phyloP scores from a whole-genome alignment of 2,329 filamentous ascomycete genomes.

The Aspergillus niger region DNA sequence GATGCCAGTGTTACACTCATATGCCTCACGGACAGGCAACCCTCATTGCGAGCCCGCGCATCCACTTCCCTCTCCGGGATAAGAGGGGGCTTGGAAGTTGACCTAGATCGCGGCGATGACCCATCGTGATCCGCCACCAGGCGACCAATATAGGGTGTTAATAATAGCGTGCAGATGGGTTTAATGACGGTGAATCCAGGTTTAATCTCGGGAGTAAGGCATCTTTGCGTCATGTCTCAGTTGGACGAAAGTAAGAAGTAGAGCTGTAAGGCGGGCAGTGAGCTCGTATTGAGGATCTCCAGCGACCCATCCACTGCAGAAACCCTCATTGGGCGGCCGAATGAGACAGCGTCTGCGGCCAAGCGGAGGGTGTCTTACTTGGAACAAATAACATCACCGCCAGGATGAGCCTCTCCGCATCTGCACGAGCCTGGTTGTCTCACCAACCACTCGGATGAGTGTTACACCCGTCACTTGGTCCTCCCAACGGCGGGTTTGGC shows the following conservation, averaged over 20 bases:
- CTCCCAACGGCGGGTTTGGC: not conserved
- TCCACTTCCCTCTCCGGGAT: not conserved
- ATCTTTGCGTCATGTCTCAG: slow-evolving; percentile 11
- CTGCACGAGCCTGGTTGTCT: slow-evolving; percentile 5
- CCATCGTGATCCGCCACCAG: not conserved
- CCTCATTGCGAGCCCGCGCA: not conserved
- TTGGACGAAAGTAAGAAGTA: not conserved
- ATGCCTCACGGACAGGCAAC: not conserved
- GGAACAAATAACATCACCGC: not conserved
- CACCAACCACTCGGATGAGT: not conserved
- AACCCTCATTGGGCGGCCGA: not conserved
- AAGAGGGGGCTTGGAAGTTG: not conserved
- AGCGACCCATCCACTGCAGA: not conserved
- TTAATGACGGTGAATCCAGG: slow-evolving; percentile 3
- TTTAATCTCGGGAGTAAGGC: slow-evolving; percentile 5
- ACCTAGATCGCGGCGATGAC: not conserved
- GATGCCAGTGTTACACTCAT: not conserved
- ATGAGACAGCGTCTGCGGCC: slow-evolving; percentile 8
- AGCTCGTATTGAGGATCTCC: not conserved
- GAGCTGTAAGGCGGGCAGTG: slow-evolving; percentile 9
- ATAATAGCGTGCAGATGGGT: not conserved
- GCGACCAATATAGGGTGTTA: not conserved
- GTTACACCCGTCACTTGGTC: slow-evolving; percentile 6
- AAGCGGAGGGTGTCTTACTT: slow-evolving; percentile 9
- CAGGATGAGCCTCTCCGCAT: not conserved